A percentile compares a stretch with the other conserved stretches of the same genome.
phyloP scores from a whole-genome alignment of 495 filamentous ascomycete species.

The Aspergillus taichungensis region DNA sequence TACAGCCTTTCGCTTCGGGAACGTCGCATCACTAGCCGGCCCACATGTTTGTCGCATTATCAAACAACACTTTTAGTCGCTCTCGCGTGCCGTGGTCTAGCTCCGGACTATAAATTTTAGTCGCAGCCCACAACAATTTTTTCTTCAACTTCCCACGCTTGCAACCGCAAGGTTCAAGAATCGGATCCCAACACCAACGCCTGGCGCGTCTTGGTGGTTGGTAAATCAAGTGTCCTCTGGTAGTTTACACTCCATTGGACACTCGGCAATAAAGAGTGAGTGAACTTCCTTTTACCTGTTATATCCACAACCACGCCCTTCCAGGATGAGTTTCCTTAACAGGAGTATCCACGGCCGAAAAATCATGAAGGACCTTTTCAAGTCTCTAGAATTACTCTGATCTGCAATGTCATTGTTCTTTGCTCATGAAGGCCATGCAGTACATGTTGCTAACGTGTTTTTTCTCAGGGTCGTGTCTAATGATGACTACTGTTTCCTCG shows the following conservation, averaged over 20 bases:
- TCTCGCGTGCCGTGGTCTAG: slow-evolving; percentile 8
- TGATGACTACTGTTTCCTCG: no score
- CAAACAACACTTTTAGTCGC: slow-evolving; percentile 12
- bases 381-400: slow-evolving; percentile 65
- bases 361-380: slow-evolving; percentile 55
- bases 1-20: no score
- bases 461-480: no score
- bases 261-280: no score
- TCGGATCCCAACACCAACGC: slow-evolving; percentile 3
- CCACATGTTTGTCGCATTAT: slow-evolving; percentile 5
- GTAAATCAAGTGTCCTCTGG: neutral
- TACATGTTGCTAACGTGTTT: slow-evolving; percentile 5
- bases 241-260: neutral
- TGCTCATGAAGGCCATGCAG: neutral
- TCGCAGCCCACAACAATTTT: slow-evolving; percentile 31
- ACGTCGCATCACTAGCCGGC: no score
- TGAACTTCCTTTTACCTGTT: slow-evolving; percentile 1
- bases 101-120: slow-evolving; percentile 12
- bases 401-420: slow-evolving; percentile 1
- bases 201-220: neutral
- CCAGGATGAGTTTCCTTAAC: slow-evolving; percentile 48
- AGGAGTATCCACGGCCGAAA: slow-evolving; percentile 82
- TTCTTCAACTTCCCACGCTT: slow-evolving; percentile 16
- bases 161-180: slow-evolving; percentile 12
- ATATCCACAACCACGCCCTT: slow-evolving; percentile 6